Percentiles rank a stretch among this genome's conserved stretches.
phyloP scores from a whole-genome alignment of 2,329 filamentous ascomycete genomes.

The Alternaria ethzedia region DNA sequence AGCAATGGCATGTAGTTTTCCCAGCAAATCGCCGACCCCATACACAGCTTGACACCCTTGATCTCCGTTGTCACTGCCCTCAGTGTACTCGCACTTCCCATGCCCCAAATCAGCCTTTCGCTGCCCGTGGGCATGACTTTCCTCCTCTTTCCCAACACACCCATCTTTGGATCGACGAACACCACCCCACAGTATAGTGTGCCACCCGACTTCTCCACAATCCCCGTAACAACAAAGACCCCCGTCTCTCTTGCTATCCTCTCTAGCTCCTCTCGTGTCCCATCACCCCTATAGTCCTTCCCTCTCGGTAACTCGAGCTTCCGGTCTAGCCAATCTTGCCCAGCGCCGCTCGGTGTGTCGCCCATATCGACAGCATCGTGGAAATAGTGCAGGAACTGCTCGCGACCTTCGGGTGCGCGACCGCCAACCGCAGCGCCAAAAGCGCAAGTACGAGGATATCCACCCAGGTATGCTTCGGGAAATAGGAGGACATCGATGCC shows the following conservation, averaged over 20 bases:
- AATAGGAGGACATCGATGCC: constrained; percentile 78
- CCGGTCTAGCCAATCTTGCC: constrained; percentile 72
- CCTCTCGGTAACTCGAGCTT: constrained; percentile 60
- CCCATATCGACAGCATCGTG: constrained; percentile 80
- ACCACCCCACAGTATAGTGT: constrained; percentile 84
- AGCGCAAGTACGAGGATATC: constrained; percentile 81
- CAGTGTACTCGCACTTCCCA: constrained; percentile 79
- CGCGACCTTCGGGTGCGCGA: constrained; percentile 71
- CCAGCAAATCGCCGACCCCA: constrained; percentile 93
- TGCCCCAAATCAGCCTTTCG: constrained; percentile 87
- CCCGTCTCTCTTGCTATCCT: constrained; percentile 75
- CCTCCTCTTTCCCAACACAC: constrained; percentile 80
- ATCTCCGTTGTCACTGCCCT: constrained; percentile 80
- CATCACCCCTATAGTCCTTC: constrained; percentile 66
- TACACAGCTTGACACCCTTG: constrained; percentile 77
- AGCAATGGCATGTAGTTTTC: constrained; percentile 95
- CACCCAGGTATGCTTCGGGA: constrained; percentile 90
- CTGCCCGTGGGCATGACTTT: constrained; percentile 92
- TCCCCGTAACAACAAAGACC: constrained; percentile 80
- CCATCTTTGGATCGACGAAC: constrained; percentile 77
- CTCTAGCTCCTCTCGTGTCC: constrained; percentile 82
- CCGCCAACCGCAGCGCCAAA: constrained; percentile 79
- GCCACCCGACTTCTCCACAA: constrained; percentile 81
- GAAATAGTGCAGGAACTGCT: constrained; percentile 85
- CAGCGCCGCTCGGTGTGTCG: constrained; percentile 74